Percentiles rank a stretch among this genome's conserved stretches.
Evolutionary conservation across 2,329 filamentous ascomycete species (phyloP).

Genomic region (Metarhizium album): DNA sequence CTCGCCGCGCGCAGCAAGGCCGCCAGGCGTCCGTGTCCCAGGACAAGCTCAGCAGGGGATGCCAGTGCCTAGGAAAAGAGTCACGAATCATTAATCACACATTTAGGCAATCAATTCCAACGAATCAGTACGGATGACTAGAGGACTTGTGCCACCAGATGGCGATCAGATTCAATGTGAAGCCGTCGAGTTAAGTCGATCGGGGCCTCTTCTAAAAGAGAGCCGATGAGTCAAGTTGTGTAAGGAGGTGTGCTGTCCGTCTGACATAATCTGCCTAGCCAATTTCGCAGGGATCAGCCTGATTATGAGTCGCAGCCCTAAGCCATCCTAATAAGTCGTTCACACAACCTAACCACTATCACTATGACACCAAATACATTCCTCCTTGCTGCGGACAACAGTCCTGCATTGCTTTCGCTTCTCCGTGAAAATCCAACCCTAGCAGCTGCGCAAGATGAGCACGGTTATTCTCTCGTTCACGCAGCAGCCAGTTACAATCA

Average conservation of each 20-base stretch:
- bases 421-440: slow-evolving; percentile 65
- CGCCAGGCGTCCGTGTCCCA: too few species aligned
- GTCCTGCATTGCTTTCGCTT: slow-evolving; percentile 59
- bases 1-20: too few species aligned
- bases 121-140: too few species aligned
- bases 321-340: background rate
- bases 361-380: slow-evolving; percentile 47
- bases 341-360: background rate
- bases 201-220: too few species aligned
- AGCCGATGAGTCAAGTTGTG: too few species aligned
- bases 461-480: slow-evolving; percentile 91
- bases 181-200: too few species aligned
- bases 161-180: background rate
- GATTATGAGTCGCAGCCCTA: background rate
- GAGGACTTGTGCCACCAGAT: background rate
- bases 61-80: too few species aligned
- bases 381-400: slow-evolving; percentile 74
- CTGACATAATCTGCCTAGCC: background rate
- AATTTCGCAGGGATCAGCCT: background rate
- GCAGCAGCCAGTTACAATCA: slow-evolving; percentile 91
- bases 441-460: slow-evolving; percentile 71
- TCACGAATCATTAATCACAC: too few species aligned
- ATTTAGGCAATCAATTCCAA: too few species aligned
- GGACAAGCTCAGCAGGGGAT: too few species aligned
- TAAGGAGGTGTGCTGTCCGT: background rate